phyloP scores from a whole-genome alignment of 2,329 filamentous ascomycete genomes.

The Trichoderma sp. region DNA sequence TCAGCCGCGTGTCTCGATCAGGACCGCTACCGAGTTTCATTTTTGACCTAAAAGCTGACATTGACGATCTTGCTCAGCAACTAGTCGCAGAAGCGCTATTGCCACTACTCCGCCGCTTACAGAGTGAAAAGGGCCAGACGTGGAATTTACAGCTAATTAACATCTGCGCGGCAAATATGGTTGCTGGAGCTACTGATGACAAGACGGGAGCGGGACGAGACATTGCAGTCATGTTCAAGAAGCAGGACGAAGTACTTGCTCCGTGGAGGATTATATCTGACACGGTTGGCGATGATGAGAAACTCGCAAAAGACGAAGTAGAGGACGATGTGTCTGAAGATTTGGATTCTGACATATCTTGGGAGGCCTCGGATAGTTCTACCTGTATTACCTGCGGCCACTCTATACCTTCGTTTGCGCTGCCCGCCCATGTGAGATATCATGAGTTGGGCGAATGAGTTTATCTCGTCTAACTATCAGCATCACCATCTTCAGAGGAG shows the following conservation, averaged over 20 bases:
- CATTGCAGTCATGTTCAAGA: conserved; percentile 80
- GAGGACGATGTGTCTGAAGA: conserved; percentile 36
- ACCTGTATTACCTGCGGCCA: conserved; percentile 56
- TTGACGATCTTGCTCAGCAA: conserved; percentile 66
- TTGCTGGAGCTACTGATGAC: conserved; percentile 55
- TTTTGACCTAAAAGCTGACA: conserved; percentile 63
- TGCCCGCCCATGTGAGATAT: conserved; percentile 55
- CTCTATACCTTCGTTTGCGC: conserved; percentile 60
- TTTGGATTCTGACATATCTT: conserved; percentile 33
- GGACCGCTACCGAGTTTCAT: conserved; percentile 72
- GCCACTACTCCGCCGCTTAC: conserved; percentile 74
- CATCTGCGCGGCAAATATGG: conserved; percentile 86
- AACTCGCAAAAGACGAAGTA: not conserved
- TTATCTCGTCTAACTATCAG: not conserved
- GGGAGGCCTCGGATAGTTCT: conserved; percentile 41
- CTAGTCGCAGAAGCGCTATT: conserved; percentile 71
- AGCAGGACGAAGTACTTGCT: conserved; percentile 69
- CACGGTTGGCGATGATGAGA: conserved; percentile 30
- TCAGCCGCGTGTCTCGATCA: conserved; percentile 76
- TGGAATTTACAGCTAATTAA: conserved; percentile 88
- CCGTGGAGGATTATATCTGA: conserved; percentile 63
- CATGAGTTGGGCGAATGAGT: conserved; percentile 40
- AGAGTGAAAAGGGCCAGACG: conserved; percentile 64
- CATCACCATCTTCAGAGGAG: not conserved
- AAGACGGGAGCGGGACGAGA: conserved; percentile 67